Evolutionary conservation across 2,329 filamentous ascomycete species (phyloP).

Genomic region (Colletotrichum sp.): DNA sequence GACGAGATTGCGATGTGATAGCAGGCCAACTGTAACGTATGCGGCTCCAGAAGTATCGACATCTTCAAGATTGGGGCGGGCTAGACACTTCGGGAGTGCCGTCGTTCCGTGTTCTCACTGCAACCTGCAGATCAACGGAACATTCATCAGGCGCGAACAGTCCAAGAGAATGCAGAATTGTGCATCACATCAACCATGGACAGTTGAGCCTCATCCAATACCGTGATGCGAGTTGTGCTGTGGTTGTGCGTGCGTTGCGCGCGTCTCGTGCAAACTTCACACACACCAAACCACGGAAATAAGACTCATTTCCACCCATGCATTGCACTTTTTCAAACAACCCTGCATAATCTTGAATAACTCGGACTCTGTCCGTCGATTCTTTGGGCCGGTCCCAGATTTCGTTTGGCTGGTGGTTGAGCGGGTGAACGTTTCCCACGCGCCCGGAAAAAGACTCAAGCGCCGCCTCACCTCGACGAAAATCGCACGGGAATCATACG

Average conservation of each 20-base stretch:
- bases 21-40: neutral
- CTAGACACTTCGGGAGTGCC: neutral
- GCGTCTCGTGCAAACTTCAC: neutral
- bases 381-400: neutral
- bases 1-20: neutral
- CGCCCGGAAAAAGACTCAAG: neutral
- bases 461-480: neutral
- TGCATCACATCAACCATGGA: neutral
- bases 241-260: neutral
- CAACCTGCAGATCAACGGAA: neutral
- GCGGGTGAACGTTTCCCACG: neutral
- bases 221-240: neutral
- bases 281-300: neutral
- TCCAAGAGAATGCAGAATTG: neutral
- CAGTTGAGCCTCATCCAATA: neutral
- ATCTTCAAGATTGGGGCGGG: neutral
- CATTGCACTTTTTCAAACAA: neutral
- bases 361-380: neutral
- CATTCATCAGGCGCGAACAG: neutral
- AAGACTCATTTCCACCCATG: neutral
- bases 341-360: neutral
- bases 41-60: neutral
- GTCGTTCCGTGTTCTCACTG: neutral
- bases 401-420: neutral
- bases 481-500: neutral